Percentiles rank a stretch among this genome's conserved stretches.
These are phyloP conservation scores for Exsudoporus frostii DNA, from an alignment of 768 basidiomycete genomes.

Conservation along the genomic window DNA sequence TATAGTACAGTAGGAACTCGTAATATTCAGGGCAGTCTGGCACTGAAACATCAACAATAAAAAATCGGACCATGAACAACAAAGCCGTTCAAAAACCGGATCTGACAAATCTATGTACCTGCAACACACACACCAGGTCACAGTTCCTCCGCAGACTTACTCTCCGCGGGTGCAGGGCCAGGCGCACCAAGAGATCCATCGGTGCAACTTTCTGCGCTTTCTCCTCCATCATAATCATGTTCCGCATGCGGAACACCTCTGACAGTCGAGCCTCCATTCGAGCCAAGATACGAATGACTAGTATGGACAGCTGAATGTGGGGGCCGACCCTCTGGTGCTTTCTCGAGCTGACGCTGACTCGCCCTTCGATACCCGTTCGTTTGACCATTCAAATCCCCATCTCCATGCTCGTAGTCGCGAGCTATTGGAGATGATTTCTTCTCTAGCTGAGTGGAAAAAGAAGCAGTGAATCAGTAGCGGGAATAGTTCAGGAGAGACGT, in stretches of 20 bases:
- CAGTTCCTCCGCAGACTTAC: constrained; percentile 27
- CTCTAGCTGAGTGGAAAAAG: constrained; percentile 38
- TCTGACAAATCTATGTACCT: not conserved
- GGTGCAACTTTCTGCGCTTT: not conserved
- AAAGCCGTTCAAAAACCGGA: not conserved
- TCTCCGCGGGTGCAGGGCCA: constrained; percentile 34
- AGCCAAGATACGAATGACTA: not conserved
- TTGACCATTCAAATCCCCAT: not conserved
- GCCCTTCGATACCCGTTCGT: constrained; percentile 36
- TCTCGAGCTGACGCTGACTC: constrained; percentile 66
- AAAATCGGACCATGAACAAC: not conserved
- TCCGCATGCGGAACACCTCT: constrained; percentile 7
- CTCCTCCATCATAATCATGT: constrained; percentile 10
- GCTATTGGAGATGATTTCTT: constrained; percentile 35
- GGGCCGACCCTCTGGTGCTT: constrained; percentile 60
- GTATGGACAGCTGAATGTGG: constrained; percentile 28
- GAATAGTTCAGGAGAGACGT: not conserved
- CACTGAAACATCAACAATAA: not conserved
- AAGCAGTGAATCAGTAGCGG: constrained; percentile 1
- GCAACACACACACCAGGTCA: constrained; percentile 1
- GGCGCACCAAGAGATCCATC: constrained; percentile 17
- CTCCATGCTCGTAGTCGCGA: not conserved
- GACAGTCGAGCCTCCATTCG: constrained; percentile 11
- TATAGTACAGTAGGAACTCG: not conserved
- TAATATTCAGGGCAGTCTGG: not conserved